Base-by-base conservation (phyloP, 2,329 filamentous ascomycete species). In the Colletotrichum magnum region DNA sequence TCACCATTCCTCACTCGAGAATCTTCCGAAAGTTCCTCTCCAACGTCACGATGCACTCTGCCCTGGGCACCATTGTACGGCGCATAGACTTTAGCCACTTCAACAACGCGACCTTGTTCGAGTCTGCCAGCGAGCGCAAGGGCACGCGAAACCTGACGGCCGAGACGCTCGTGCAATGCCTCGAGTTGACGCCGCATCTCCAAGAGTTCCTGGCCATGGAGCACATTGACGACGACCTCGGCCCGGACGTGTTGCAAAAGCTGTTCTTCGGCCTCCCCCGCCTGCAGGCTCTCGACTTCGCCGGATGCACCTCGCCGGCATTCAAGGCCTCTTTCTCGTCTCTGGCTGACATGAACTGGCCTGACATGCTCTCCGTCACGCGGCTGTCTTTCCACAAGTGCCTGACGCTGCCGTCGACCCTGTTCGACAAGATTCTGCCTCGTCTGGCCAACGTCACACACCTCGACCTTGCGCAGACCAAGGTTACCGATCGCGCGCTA, bases 21-120 rank as follows among this genome's bases (percentile, higher is more conserved):
- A 94, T 94, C 77, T 96, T 95, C 82, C 90, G 90, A 77, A 95
- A 95, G 80, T 94, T 94, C 74, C 87, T 94, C 57, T 84, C 86
- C 67, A 93, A 93, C 75, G 85, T 95, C 72, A 83, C 84, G 53
- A 82, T 87, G 68, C 90, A 94, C 77, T 88, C 89, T 2, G 84
- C 89, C 9, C 84, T 95, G 62, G 93, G 93, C 53, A 91, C 89
- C 48, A 89, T 95, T 74, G 92, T 95, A 52, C 90, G 92, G 67
- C 91, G 93, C 58, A 83, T 95, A 53, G 93, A 96, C 81, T 95
- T 96, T 75, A 94, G 92, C 71, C 93, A 95, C 83, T 95, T 95
- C 81, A 95, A 94, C 78, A 93, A 93, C 24, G 90, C 92, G 63
- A 92, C 92, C 64, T 85, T 94, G 72, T 94, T 94, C 76, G 88